Evolutionary conservation across 2,329 filamentous ascomycete species (phyloP).

Genomic region (Xylariaceae sp.): DNA sequence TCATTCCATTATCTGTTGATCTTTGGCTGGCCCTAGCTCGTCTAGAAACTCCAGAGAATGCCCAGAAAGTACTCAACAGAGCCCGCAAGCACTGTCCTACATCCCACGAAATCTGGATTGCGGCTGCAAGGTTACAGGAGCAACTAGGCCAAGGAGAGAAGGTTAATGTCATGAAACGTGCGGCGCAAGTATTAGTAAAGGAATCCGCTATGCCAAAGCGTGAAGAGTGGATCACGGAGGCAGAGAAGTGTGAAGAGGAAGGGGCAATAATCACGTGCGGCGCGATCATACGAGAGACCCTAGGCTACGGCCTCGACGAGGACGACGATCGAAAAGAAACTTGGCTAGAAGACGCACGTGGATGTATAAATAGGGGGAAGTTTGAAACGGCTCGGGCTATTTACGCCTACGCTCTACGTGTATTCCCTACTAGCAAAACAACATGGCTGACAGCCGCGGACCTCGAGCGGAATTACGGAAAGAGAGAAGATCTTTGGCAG

Average conservation of each 20-base stretch:
- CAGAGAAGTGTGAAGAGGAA: constrained; percentile 91
- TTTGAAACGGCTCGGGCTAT: constrained; percentile 93
- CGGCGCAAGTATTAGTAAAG: constrained; percentile 79
- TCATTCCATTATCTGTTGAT: constrained; percentile 90
- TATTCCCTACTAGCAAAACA: constrained; percentile 83
- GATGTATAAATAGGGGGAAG: constrained; percentile 72
- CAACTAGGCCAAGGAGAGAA: constrained; percentile 74
- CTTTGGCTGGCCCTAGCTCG: constrained; percentile 91
- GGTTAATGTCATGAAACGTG: constrained; percentile 92
- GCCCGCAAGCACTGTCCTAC: constrained; percentile 91
- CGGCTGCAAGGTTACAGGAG: constrained; percentile 85
- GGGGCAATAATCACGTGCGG: constrained; percentile 81
- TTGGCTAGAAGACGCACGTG: constrained; percentile 90
- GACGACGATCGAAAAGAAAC: constrained; percentile 94
- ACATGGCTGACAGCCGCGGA: constrained; percentile 90
- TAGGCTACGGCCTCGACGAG: constrained; percentile 90
- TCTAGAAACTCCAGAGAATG: constrained; percentile 83
- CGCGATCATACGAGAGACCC: constrained; percentile 85
- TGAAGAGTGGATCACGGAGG: constrained; percentile 94
- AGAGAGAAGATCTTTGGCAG: constrained; percentile 74
- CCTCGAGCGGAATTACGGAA: constrained; percentile 84
- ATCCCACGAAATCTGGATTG: constrained; percentile 95
- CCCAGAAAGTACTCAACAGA: constrained; percentile 90
- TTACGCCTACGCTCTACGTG: constrained; percentile 81
- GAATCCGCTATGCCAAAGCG: constrained; percentile 95